These are phyloP conservation scores for Microcyclosporella mali DNA, from an alignment of 2,329 filamentous ascomycete species.

Conservation along the genomic window DNA sequence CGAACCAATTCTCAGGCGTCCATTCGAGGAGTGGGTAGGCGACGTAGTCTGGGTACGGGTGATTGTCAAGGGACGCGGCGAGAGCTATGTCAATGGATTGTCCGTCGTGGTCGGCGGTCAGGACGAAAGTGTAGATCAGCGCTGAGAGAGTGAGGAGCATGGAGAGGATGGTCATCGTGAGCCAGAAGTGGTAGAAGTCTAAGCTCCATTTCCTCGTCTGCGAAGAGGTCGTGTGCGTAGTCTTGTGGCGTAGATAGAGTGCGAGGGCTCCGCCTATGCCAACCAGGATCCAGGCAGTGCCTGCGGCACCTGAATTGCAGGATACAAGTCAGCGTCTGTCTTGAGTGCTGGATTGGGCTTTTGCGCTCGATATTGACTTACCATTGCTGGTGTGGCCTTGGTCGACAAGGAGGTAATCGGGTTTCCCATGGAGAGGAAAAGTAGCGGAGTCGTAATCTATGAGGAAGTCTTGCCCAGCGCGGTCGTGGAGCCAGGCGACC, in stretches of 20 bases:
- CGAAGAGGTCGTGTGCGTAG: not conserved
- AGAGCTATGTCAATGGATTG: slow-evolving; percentile 23
- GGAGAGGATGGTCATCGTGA: slow-evolving; percentile 20
- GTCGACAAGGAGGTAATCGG: slow-evolving; percentile 30
- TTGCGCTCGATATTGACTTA: too few species aligned
- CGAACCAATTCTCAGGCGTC: slow-evolving; percentile 29
- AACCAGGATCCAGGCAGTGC: slow-evolving; percentile 27
- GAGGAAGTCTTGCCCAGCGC: slow-evolving; percentile 21
- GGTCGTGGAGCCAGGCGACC: slow-evolving; percentile 26
- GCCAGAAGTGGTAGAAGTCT: slow-evolving; percentile 20
- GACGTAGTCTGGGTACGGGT: slow-evolving; percentile 24
- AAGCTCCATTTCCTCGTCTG: slow-evolving; percentile 2
- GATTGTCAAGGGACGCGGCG: slow-evolving; percentile 19
- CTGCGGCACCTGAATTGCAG: too few species aligned
- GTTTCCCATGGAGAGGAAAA: slow-evolving; percentile 36
- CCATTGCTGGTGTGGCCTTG: slow-evolving; percentile 30
- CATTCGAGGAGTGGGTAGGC: slow-evolving; percentile 23
- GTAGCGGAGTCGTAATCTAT: slow-evolving; percentile 22
- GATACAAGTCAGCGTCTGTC: too few species aligned
- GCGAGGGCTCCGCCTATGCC: slow-evolving; percentile 24
- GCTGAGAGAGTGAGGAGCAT: slow-evolving; percentile 22
- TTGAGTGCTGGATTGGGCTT: too few species aligned
- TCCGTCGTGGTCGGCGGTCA: slow-evolving; percentile 17
- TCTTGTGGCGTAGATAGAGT: slow-evolving; percentile 16
- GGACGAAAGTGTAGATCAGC: slow-evolving; percentile 23